phyloP scores from a whole-genome alignment of 305 asterid genomes.

The Fraxinus latifolia region DNA sequence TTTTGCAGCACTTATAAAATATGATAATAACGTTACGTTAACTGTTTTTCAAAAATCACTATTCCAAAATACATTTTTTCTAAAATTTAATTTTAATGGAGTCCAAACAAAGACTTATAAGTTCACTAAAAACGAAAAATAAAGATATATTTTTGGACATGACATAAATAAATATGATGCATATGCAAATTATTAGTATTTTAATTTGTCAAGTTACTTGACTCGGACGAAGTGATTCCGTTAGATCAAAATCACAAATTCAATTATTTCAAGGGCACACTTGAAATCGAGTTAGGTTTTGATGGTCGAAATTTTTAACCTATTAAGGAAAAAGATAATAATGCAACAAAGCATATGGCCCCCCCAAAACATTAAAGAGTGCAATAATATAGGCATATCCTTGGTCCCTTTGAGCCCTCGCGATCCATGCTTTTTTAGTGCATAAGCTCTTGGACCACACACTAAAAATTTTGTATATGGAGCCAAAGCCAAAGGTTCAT shows the following conservation, averaged over 20 bases:
- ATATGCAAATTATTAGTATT: neutral
- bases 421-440: neutral
- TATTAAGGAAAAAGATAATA: neutral
- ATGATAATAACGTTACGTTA: neutral
- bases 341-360: neutral
- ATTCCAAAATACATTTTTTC: neutral
- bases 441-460: conserved; percentile 7
- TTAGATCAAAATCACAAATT: neutral
- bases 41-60: no score
- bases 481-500: neutral
- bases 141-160: neutral
- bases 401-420: neutral
- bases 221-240: neutral
- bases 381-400: neutral
- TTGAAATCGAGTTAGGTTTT: neutral
- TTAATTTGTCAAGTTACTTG: neutral
- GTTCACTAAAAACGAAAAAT: neutral
- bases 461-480: neutral
- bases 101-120: no score
- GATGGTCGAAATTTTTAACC: neutral
- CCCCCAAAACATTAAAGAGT: neutral
- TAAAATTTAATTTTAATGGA: no score
- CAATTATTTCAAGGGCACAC: neutral
- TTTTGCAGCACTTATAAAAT: neutral
- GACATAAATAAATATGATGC: neutral